Evolutionary conservation across 768 basidiomycete species (phyloP), one percentile per base, ranked within the genome.

Genomic region (Tricholoma sp.): DNA sequence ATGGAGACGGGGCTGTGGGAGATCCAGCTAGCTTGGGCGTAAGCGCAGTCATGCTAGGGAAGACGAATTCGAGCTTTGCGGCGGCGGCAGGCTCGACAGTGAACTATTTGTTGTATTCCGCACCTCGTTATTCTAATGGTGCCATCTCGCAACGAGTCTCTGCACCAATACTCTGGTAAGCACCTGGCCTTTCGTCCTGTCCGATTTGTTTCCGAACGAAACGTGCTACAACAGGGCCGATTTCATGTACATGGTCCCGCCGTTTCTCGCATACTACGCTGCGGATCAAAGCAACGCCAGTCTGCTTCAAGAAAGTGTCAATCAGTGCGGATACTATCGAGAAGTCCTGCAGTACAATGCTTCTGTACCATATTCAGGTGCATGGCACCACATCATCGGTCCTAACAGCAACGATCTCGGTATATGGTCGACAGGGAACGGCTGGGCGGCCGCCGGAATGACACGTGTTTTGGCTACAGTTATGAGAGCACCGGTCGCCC

Each of bases 391-490:
- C 62, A 79, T 80, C 47, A 62, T 74, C n/a, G 79, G 78, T 2
- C 74, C 74, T 12, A 49, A 66, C 36, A 68, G 57, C 52, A 50
- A 62, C n/a, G 79, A 80, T 52, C 60, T 67, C 0, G 77, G 77
- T 2, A 52, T 78, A 7, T 80, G 79, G 77, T 72, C 74, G 3
- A 78, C 78, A 47, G 82, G 83, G 4, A 89, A 89, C 61, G 88
- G 71, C 0, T 89, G 89, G 88, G 87, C 86, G 0, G 84, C 84
- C 1, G 81, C 79, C 0, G 87, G 87, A 1, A 84, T 85, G 77
- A 68, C 82, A 24, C 76, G 87, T 4, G 83, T 89, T 6, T 68
- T 80, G 31, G 78, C 78, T 20, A 76, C 77, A 0, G 63, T 79
- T 8, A 61, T 75, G 39, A 76, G 76, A 55, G 72, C 77, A 0